Conservation (phyloP, 257 asterid genomes). For the Forsythia suspensa region DNA sequence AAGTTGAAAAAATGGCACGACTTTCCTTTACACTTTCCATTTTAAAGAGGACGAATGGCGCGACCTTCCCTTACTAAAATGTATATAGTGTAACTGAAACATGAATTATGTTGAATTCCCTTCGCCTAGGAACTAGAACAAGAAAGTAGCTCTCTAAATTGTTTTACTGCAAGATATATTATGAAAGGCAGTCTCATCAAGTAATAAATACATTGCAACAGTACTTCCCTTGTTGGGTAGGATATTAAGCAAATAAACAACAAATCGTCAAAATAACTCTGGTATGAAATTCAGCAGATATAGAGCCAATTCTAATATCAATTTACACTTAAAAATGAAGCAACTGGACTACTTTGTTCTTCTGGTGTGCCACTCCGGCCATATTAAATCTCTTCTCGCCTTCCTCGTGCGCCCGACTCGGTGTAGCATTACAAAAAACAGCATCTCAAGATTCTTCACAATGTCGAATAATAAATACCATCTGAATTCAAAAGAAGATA, state of each 20-base stretch:
- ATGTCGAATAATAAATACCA: neutral
- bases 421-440: neutral
- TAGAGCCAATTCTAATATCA: neutral
- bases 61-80: too few species aligned
- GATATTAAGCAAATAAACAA: neutral
- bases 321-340: neutral
- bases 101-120: neutral
- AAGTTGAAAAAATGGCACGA: too few species aligned
- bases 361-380: neutral
- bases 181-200: neutral
- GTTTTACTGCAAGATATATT: neutral
- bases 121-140: neutral
- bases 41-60: too few species aligned
- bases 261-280: neutral
- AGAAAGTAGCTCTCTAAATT: neutral
- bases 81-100: too few species aligned
- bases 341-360: neutral
- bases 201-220: neutral
- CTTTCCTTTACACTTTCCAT: too few species aligned
- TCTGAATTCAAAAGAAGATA: neutral
- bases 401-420: neutral
- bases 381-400: constrained; percentile 6
- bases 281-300: neutral
- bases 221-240: neutral
- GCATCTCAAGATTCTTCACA: neutral